Percentiles rank a stretch among this genome's conserved stretches.
Evolutionary conservation across 2,329 filamentous ascomycete genomes (phyloP).

Genomic region (Apiospora hydei): DNA sequence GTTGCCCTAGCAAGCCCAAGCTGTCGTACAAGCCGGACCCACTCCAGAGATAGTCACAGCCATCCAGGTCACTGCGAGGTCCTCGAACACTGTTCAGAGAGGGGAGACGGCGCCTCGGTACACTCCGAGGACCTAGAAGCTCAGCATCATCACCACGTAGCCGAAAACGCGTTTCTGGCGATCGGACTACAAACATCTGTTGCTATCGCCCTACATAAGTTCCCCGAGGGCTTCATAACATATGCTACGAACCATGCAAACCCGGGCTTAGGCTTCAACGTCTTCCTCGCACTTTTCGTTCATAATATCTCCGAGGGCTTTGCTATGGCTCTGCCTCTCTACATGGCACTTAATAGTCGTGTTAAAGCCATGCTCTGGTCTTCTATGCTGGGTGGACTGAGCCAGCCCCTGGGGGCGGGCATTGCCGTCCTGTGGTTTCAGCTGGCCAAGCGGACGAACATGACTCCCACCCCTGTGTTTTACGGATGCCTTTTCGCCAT

Average conservation of each 20-base stretch:
- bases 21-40: constrained; percentile 35
- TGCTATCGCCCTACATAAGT: constrained; percentile 94
- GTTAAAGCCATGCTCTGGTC: constrained; percentile 85
- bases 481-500: constrained; percentile 87
- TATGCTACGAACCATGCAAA: constrained; percentile 98
- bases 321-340: constrained; percentile 89
- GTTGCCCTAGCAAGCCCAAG: neutral
- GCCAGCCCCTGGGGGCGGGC: constrained; percentile 85
- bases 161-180: constrained; percentile 89
- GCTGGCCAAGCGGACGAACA: constrained; percentile 62
- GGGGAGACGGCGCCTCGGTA: constrained; percentile 35
- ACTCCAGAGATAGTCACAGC: constrained; percentile 37
- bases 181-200: constrained; percentile 96
- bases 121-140: constrained; percentile 53
- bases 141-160: constrained; percentile 91
- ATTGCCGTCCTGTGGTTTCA: constrained; percentile 88
- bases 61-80: neutral
- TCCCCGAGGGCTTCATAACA: constrained; percentile 87
- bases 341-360: constrained; percentile 85
- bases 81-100: constrained; percentile 19
- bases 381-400: constrained; percentile 82
- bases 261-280: constrained; percentile 83
- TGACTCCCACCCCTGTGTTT: constrained; percentile 60
- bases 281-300: constrained; percentile 95
- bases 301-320: constrained; percentile 99